Evolutionary conservation across 2,329 filamentous ascomycete genomes (phyloP).

Genomic region (Lecanicillium sp.): DNA sequence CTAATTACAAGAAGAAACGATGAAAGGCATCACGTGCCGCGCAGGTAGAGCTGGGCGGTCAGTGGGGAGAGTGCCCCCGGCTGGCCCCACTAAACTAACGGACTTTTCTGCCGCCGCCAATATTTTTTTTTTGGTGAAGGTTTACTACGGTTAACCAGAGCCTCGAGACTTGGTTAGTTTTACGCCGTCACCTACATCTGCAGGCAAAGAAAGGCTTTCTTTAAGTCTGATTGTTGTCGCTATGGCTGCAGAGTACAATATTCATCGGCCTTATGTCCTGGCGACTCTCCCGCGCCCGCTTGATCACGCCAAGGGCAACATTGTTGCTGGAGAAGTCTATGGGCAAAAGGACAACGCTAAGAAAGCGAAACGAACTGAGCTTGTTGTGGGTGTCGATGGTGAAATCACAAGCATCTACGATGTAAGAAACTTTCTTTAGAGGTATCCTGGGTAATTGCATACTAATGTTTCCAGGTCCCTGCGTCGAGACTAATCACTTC

Average conservation of each 20-base stretch:
- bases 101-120: conserved; percentile 24
- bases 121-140: conserved; percentile 25
- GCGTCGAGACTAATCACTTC: conserved; percentile 55
- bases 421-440: conserved; percentile 30
- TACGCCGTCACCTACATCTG: no score
- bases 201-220: neutral
- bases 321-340: conserved; percentile 52
- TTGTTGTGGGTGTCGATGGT: conserved; percentile 56
- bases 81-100: conserved; percentile 22
- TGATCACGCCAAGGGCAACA: conserved; percentile 40
- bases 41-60: no score
- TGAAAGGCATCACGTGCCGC: no score
- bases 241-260: conserved; percentile 53
- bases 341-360: conserved; percentile 48
- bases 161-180: neutral
- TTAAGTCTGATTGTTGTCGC: conserved; percentile 10
- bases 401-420: conserved; percentile 60
- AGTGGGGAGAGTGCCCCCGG: no score
- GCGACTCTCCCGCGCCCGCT: conserved; percentile 51
- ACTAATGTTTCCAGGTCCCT: conserved; percentile 37
- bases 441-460: neutral
- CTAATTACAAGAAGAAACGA: no score
- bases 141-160: neutral
- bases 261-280: conserved; percentile 57
- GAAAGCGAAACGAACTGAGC: conserved; percentile 55